Base-by-base conservation (phyloP, 2,329 filamentous ascomycete species). In the Diaporthe sp. region DNA sequence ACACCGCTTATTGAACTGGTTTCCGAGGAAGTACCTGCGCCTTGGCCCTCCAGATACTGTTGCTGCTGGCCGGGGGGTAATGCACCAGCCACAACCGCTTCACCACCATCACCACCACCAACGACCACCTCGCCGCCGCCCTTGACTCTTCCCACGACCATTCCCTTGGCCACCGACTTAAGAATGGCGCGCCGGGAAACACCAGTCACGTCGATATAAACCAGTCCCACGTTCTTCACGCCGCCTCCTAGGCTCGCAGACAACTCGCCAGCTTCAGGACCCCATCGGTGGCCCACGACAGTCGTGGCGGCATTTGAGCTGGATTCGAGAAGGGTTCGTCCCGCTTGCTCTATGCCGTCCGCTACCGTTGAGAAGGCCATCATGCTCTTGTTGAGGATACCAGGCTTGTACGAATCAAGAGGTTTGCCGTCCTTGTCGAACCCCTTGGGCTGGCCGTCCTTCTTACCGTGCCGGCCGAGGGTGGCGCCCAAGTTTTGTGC, bases 311-410 rank as follows among this genome's bases (percentile, higher is more conserved):
- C 95, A 1, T 89, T 88, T 4, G 94, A 93, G 3, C 93, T 91
- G 13, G 92, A 92, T 6, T 89, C 90, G 40, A 99, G 88, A 40
- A 99, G 86, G 76, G 91, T 94, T 71, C 93, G 93, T 1, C 95
- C 94, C 2, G 95, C 94, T 78, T 97, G 93, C 78, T 98, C 96
- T 74, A 98, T 94, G 50, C 97, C 97, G 80, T 99, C 97, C 33
- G 95, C 94, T 58, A 99, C 91, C 0, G 97, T 99, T 52, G 94
- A 95, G 83, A 98, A 98, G 0, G 97, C 97, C 87, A 99, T 98
- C 86, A 99, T 87, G 77, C 93, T 95, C 88, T 98, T 98, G 86
- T 99, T 99, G 78, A 99, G 85, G 40, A 99, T 86, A 7, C 97
- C 96, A 0, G 97, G 96, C 84, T 98, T 98, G 85, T 97, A 97